These are phyloP conservation scores for Dinochytrium kinnereticum DNA, from an alignment of 371 early-diverging fungal species.

Conservation along the genomic window DNA sequence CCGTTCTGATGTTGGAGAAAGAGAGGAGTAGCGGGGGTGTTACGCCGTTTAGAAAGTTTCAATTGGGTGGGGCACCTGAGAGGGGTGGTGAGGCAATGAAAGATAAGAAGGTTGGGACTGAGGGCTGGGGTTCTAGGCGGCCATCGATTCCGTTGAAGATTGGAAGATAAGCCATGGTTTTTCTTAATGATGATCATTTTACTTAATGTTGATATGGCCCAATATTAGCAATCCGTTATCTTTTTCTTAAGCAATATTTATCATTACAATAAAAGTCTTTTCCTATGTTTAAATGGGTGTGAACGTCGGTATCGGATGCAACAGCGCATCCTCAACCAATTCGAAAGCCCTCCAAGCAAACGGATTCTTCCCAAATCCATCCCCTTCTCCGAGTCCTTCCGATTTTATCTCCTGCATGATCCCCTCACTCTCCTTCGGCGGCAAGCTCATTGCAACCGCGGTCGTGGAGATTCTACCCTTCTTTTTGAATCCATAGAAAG, in stretches of 20 bases:
- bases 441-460: not conserved
- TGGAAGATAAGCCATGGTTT: no score
- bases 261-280: no score
- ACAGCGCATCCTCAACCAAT: conserved; percentile 37
- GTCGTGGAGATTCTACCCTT: conserved; percentile 11
- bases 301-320: conserved; percentile 39
- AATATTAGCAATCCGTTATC: no score
- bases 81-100: no score
- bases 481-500: conserved; percentile 23
- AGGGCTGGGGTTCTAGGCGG: not conserved
- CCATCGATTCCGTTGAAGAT: not conserved
- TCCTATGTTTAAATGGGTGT: no score
- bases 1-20: conserved; percentile 2
- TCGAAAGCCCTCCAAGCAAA: conserved; percentile 34
- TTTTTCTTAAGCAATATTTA: no score
- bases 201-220: no score
- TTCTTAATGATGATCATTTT: no score
- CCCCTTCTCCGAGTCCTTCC: conserved; percentile 45
- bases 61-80: no score
- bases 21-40: not conserved
- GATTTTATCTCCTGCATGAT: conserved; percentile 47
- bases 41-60: not conserved
- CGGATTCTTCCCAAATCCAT: conserved; percentile 19
- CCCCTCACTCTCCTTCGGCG: conserved; percentile 25
- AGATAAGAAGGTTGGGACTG: no score